Conservation (phyloP, 345 rosid genomes). For the Capsella bursapastoris region DNA sequence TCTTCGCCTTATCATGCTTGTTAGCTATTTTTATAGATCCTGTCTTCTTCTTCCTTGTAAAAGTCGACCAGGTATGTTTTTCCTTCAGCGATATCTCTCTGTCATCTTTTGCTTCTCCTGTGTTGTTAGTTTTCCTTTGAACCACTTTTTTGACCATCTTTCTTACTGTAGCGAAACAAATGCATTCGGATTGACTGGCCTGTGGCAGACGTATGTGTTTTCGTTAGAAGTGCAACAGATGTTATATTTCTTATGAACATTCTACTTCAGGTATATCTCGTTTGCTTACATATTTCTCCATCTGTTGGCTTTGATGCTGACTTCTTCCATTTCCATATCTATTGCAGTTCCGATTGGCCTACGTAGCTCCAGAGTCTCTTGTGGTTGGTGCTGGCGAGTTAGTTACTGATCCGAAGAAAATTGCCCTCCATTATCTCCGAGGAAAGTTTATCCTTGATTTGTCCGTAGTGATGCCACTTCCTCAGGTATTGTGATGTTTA, state of each 20-base stretch:
- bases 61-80: constrained; percentile 53
- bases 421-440: constrained; percentile 66
- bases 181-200: constrained; percentile 61
- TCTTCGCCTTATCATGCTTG: constrained; percentile 70
- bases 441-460: constrained; percentile 65
- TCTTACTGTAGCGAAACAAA: constrained; percentile 49
- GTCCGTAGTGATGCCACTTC: constrained; percentile 69
- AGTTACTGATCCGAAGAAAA: constrained; percentile 78
- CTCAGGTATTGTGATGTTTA: constrained; percentile 62
- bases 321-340: not conserved
- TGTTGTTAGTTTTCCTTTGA: not conserved
- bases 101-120: not conserved
- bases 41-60: constrained; percentile 73
- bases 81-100: not conserved
- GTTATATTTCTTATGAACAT: constrained; percentile 66
- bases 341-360: constrained; percentile 84
- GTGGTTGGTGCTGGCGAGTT: constrained; percentile 87
- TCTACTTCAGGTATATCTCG: constrained; percentile 71
- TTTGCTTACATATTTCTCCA: constrained; percentile 5
- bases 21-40: constrained; percentile 83
- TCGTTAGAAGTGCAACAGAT: constrained; percentile 65
- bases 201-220: constrained; percentile 52
- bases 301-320: constrained; percentile 5
- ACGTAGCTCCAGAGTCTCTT: constrained; percentile 76
- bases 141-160: not conserved